Evolutionary conservation across 306 rosid species (phyloP).

Genomic region (Rosa lucieae): DNA sequence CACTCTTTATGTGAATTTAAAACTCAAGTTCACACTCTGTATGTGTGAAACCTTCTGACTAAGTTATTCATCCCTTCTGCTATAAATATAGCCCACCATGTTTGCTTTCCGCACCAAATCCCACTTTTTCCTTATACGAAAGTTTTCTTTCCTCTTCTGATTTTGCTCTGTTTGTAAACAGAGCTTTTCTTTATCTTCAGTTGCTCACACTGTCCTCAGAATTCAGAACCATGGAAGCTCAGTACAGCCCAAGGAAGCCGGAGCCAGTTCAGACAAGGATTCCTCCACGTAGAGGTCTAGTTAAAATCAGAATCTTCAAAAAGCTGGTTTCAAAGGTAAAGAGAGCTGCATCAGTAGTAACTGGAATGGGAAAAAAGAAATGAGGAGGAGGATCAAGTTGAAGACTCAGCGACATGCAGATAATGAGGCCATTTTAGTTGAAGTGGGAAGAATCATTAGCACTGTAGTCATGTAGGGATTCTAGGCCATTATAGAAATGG

Average conservation of each 20-base stretch:
- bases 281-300: constrained; percentile 32
- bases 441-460: background rate
- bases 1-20: background rate
- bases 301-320: constrained; percentile 18
- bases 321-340: background rate
- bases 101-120: background rate
- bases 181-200: background rate
- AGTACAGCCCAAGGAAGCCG: constrained; percentile 13
- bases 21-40: constrained; percentile 4
- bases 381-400: constrained; percentile 11
- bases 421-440: background rate
- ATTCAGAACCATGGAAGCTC: constrained; percentile 9
- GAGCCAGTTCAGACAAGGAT: constrained; percentile 2
- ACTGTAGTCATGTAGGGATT: background rate
- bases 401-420: background rate
- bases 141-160: background rate
- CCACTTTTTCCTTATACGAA: background rate
- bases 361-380: background rate
- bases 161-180: background rate
- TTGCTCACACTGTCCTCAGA: background rate
- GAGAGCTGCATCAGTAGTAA: background rate
- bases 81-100: background rate
- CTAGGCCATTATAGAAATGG: background rate
- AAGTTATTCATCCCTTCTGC: background rate
- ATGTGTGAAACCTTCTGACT: constrained; percentile 11